Percentiles rank a stretch among this genome's conserved stretches.
Evolutionary conservation across 1,284 basidiomycete species (phyloP).

Genomic region (Heterobasidion occidentale): DNA sequence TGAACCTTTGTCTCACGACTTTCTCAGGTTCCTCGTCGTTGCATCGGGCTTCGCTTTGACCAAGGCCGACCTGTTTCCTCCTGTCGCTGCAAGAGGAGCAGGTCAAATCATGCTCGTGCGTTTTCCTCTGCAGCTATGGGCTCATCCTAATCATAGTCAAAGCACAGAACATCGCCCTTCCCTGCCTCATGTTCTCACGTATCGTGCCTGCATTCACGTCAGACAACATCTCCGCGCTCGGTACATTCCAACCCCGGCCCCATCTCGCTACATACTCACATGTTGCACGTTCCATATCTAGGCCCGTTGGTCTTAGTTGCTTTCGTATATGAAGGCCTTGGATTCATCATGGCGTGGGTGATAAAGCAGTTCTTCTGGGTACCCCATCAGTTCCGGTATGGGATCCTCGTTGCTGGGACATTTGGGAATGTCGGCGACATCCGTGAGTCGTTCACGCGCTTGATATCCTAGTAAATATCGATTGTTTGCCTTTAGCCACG

Average conservation of each 20-base stretch:
- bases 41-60: conserved; percentile 50
- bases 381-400: conserved; percentile 66
- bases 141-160: background rate
- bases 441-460: conserved; percentile 37
- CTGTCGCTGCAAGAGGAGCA: conserved; percentile 46
- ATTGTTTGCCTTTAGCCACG: conserved; percentile 36
- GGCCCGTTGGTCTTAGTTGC: conserved; percentile 51
- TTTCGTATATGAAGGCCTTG: conserved; percentile 43
- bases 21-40: conserved; percentile 41
- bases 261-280: conserved; percentile 8
- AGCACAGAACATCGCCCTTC: conserved; percentile 54
- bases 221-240: conserved; percentile 57
- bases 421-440: conserved; percentile 64
- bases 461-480: background rate
- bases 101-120: conserved; percentile 52
- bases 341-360: conserved; percentile 46
- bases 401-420: conserved; percentile 56
- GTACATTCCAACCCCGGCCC: conserved; percentile 22
- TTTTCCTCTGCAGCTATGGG: background rate
- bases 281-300: conserved; percentile 16
- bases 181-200: conserved; percentile 70
- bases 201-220: conserved; percentile 68
- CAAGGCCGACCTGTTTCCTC: conserved; percentile 53
- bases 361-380: conserved; percentile 69
- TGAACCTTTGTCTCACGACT: background rate